phyloP scores from a whole-genome alignment of 148 eudicot genomes.

The Agrostemma githago region DNA sequence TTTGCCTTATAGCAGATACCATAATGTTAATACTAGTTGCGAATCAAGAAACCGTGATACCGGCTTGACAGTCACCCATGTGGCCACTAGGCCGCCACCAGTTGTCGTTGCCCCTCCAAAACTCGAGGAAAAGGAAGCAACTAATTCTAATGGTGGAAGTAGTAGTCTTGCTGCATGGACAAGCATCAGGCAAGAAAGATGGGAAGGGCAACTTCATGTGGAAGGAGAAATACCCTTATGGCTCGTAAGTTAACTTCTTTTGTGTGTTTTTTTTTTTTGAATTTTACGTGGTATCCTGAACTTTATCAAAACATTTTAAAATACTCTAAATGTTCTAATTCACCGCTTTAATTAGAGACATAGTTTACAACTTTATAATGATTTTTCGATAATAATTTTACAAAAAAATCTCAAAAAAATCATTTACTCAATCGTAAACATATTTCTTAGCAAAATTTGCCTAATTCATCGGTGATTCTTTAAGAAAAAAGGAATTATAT shows the following conservation, averaged over 20 bases:
- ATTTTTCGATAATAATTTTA: no score
- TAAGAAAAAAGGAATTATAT: no score
- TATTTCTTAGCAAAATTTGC: no score
- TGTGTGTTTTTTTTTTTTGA: not conserved
- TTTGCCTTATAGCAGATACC: not conserved
- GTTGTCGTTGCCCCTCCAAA: conserved; percentile 21
- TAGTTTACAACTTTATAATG: no score
- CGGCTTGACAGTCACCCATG: conserved; percentile 22
- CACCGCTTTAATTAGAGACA: no score
- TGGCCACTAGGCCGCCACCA: conserved; percentile 42
- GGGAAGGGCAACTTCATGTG: conserved; percentile 93
- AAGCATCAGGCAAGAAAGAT: conserved; percentile 73
- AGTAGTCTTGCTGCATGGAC: conserved; percentile 78
- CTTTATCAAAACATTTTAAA: no score
- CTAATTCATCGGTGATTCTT: no score
- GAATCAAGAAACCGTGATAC: conserved; percentile 6
- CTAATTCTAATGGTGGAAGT: conserved; percentile 21
- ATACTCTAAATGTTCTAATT: no score
- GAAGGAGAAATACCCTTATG: conserved; percentile 81
- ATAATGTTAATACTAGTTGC: not conserved
- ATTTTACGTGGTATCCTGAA: no score
- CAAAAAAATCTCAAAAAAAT: no score
- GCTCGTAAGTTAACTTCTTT: conserved; percentile 52
- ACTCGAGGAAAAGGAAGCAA: conserved; percentile 23
- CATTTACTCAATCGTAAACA: no score